These are phyloP conservation scores for Castanea sativa DNA, from an alignment of 306 rosid genomes.

Conservation along the genomic window DNA sequence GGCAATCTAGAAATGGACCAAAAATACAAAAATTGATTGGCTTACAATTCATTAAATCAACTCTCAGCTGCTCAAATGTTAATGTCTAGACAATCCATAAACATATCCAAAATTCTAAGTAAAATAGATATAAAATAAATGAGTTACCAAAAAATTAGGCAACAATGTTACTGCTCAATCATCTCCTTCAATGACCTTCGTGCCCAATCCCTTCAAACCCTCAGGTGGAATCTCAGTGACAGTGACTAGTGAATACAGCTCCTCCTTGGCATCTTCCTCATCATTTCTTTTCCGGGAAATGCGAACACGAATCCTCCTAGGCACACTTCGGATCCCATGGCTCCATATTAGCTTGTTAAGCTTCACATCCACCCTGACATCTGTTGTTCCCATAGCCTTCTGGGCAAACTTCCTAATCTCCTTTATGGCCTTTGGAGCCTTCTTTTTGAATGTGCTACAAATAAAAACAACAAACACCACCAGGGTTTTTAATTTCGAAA, in stretches of 20 bases:
- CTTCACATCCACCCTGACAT: conserved; percentile 52
- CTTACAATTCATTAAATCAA: neutral
- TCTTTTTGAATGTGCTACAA: conserved; percentile 42
- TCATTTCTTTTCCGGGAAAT: conserved; percentile 46
- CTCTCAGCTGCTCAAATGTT: neutral
- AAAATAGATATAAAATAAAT: neutral
- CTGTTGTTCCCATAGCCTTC: conserved; percentile 51
- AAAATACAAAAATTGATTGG: neutral
- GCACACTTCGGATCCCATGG: conserved; percentile 46
- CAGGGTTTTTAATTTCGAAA: neutral
- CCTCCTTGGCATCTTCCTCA: conserved; percentile 54
- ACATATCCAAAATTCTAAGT: neutral
- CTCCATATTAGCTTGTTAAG: conserved; percentile 49
- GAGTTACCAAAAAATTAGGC: neutral
- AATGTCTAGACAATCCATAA: neutral
- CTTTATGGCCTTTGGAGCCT: conserved; percentile 45
- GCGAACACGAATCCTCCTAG: conserved; percentile 42
- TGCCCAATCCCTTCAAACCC: conserved; percentile 37
- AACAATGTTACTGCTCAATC: conserved; percentile 14
- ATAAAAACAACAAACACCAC: neutral
- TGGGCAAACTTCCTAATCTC: conserved; percentile 50
- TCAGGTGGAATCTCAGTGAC: conserved; percentile 42
- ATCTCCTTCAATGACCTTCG: conserved; percentile 33
- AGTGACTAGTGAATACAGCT: conserved; percentile 44
- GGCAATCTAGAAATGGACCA: neutral